Conservation (phyloP, 148 eudicot genomes). For the Silene conica region DNA sequence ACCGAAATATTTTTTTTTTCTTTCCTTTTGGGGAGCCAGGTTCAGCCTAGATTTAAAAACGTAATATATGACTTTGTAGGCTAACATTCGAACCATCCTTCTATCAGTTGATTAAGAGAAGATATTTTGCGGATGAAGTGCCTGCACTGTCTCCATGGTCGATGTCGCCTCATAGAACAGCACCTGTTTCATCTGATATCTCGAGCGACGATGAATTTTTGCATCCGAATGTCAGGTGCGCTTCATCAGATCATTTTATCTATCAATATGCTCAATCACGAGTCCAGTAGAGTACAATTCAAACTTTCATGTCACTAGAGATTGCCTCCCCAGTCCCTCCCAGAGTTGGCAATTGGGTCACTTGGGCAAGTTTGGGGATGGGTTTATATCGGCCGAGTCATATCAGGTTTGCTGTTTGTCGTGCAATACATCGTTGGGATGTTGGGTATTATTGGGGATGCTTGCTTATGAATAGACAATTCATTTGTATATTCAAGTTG, state of each 20-base stretch:
- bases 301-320: neutral
- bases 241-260: neutral
- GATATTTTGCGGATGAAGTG: constrained; percentile 77
- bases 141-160: constrained; percentile 66
- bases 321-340: neutral
- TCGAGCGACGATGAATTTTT: constrained; percentile 51
- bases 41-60: neutral
- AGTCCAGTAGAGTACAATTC: neutral
- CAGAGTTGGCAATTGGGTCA: neutral
- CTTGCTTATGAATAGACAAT: neutral
- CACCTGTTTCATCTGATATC: constrained; percentile 40
- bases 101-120: constrained; percentile 77
- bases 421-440: neutral
- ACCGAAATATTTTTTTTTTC: neutral
- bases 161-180: constrained; percentile 37
- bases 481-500: too few relatives aligned
- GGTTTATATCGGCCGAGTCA: neutral
- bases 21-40: neutral
- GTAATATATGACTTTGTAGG: neutral
- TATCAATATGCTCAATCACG: neutral
- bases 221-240: constrained; percentile 22
- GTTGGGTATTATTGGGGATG: neutral
- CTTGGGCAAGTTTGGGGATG: too few relatives aligned
- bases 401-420: neutral
- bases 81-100: constrained; percentile 3